Percentiles rank a stretch among this genome's conserved stretches.
phyloP scores from a whole-genome alignment of 306 rosid genomes.

The Corylus americana region DNA sequence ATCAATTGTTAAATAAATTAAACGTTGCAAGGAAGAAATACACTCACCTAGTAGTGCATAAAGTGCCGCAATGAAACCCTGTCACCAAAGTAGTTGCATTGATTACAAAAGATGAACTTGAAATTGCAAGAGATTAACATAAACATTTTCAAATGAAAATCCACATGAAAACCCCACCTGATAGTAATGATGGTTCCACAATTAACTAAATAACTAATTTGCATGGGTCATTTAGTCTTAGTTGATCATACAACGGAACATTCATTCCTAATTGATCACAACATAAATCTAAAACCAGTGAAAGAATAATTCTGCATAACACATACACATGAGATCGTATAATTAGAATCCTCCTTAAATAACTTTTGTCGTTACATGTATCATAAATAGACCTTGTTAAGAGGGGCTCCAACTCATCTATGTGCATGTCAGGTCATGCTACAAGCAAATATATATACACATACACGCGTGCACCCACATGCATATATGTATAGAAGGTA shows the following conservation, averaged over 20 bases:
- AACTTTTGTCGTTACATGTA: background rate
- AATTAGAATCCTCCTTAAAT: background rate
- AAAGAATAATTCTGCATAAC: background rate
- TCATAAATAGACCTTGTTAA: conserved; percentile 11
- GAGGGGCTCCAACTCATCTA: conserved; percentile 10
- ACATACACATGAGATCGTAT: background rate
- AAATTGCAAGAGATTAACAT: conserved; percentile 9
- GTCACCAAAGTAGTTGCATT: conserved; percentile 39
- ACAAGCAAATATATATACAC: conserved; percentile 10
- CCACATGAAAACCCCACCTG: conserved; percentile 5
- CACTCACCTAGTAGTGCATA: conserved; percentile 71
- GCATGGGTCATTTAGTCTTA: background rate
- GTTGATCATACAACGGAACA: background rate
- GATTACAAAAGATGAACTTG: conserved; percentile 26
- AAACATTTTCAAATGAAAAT: conserved; percentile 21
- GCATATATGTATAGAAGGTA: background rate
- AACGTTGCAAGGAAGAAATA: conserved; percentile 24
- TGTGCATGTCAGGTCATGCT: background rate
- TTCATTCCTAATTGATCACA: background rate
- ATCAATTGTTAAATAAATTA: background rate
- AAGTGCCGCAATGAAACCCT: conserved; percentile 61
- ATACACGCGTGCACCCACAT: too few relatives aligned
- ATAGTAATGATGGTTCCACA: conserved; percentile 11
- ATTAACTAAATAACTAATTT: conserved; percentile 13
- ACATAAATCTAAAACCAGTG: background rate